phyloP scores from a whole-genome alignment of 2,329 filamentous ascomycete species.

The Aspergillus versicolor region DNA sequence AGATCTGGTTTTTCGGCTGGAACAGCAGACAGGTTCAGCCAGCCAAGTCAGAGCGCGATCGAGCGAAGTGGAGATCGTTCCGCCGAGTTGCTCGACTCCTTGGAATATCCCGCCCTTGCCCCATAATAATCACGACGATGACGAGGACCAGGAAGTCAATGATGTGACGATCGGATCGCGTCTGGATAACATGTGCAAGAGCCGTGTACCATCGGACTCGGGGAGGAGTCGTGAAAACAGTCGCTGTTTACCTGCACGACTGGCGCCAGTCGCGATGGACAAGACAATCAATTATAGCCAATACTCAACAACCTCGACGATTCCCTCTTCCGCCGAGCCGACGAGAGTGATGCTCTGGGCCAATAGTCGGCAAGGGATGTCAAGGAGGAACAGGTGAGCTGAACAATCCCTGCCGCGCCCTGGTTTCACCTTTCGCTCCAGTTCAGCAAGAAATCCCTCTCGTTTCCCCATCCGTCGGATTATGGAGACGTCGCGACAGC shows the following conservation, averaged over 20 bases:
- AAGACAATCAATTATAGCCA: slow-evolving; percentile 4
- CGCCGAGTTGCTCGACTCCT: slow-evolving; percentile 3
- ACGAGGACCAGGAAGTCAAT: background rate
- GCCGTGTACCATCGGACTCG: background rate
- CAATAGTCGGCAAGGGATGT: slow-evolving; percentile 15
- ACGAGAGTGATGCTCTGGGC: slow-evolving; percentile 1
- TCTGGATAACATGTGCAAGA: background rate
- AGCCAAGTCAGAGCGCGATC: slow-evolving; percentile 9
- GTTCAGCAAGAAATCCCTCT: slow-evolving; percentile 1
- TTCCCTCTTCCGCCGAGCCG: slow-evolving; percentile 7
- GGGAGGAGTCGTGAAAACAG: background rate
- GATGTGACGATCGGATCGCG: background rate
- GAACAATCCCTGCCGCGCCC: slow-evolving; percentile 12
- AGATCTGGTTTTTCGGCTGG: background rate
- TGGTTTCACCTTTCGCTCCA: slow-evolving; percentile 9
- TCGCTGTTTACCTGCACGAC: background rate
- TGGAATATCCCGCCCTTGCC: slow-evolving; percentile 7
- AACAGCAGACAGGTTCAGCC: slow-evolving; percentile 6
- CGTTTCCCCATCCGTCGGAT: background rate
- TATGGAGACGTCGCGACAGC: background rate
- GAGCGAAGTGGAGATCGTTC: slow-evolving; percentile 7
- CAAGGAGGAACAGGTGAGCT: slow-evolving; percentile 10
- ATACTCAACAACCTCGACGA: background rate
- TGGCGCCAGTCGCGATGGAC: background rate
- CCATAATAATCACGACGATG: slow-evolving; percentile 2